Evolutionary conservation across 2,329 filamentous ascomycete genomes (phyloP).

Genomic region (Colletotrichum salicis): DNA sequence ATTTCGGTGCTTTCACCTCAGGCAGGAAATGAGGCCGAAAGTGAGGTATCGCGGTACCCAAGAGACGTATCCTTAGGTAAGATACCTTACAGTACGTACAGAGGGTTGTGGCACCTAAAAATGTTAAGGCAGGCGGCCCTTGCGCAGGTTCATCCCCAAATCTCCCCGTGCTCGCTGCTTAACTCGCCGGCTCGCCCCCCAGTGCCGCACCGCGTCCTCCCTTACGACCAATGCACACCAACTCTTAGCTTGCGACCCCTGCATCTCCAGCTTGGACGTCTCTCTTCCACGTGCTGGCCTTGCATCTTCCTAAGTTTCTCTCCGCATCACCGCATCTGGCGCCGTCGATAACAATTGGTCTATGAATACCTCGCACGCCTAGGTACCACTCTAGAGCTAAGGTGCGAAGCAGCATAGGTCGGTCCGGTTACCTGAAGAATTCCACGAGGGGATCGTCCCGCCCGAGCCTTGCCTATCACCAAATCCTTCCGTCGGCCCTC

Average conservation of each 20-base stretch:
- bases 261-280: not conserved
- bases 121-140: not conserved
- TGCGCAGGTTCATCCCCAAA: conserved; percentile 9
- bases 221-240: not conserved
- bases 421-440: not conserved
- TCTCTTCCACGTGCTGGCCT: conserved; percentile 19
- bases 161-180: not conserved
- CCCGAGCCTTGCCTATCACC: not conserved
- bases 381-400: not conserved
- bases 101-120: not conserved
- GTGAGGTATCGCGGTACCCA: too few relatives aligned
- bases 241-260: not conserved
- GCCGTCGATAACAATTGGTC: not conserved
- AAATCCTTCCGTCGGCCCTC: not conserved
- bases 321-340: conserved; percentile 7
- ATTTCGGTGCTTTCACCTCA: not conserved
- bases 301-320: not conserved
- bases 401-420: not conserved
- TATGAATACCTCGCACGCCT: not conserved
- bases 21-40: not conserved
- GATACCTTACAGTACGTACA: not conserved
- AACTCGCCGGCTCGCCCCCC: not conserved
- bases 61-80: too few relatives aligned
- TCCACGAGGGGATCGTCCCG: conserved; percentile 5
- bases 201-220: not conserved